phyloP scores from a whole-genome alignment of 1,139 yeast genomes.

The Lodderomyces margitis region DNA sequence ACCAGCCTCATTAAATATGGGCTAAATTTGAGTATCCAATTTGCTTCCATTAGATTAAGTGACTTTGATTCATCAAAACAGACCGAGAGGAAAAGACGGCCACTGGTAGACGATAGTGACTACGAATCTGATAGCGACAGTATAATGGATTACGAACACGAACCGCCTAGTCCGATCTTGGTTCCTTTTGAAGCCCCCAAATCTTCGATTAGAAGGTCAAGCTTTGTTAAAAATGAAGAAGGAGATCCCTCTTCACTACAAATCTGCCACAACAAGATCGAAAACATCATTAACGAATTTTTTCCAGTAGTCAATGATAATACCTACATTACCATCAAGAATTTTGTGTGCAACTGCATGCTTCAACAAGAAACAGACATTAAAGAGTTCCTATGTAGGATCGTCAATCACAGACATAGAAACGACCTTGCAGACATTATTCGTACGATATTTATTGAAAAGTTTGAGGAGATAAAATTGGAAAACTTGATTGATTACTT shows the following conservation, averaged over 20 bases:
- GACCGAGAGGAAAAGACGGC: background rate
- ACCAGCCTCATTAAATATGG: conserved; percentile 14
- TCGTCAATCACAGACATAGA: conserved; percentile 14
- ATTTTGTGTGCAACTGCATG: conserved; percentile 15
- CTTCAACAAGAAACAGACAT: conserved; percentile 17
- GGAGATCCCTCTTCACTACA: conserved; percentile 3
- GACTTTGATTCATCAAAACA: conserved; percentile 3
- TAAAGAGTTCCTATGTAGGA: conserved; percentile 11
- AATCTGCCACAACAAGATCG: conserved; percentile 12
- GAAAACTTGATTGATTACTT: conserved; percentile 17
- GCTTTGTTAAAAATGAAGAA: conserved; percentile 2
- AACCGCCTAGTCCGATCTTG: conserved; percentile 16
- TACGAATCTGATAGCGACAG: conserved; percentile 7
- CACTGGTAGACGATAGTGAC: background rate
- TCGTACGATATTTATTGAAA: conserved; percentile 19
- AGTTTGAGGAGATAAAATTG: conserved; percentile 19
- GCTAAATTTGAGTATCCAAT: conserved; percentile 13
- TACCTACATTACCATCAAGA: conserved; percentile 10
- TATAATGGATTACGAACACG: conserved; percentile 7
- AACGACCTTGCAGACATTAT: conserved; percentile 16
- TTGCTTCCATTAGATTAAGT: conserved; percentile 7
- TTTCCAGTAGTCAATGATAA: conserved; percentile 13
- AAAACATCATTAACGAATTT: conserved; percentile 13
- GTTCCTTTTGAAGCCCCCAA: conserved; percentile 12
- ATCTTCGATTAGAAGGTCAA: conserved; percentile 12